Conservation (phyloP, 352 stramenopile genomes). For the Phytophthora citrophthora region DNA sequence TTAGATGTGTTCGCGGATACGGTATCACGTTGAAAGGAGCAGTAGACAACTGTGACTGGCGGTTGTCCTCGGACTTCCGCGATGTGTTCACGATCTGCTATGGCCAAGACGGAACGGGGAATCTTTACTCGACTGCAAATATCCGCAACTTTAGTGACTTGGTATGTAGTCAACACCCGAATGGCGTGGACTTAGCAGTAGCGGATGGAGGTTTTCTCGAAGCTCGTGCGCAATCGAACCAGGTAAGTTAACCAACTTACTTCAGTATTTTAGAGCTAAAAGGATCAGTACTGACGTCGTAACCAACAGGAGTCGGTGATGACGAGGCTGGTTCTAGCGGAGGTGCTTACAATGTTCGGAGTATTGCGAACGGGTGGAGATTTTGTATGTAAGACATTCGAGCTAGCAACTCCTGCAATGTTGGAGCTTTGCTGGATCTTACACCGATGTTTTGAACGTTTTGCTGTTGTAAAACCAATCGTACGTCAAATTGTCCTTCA, state of each 20-base stretch:
- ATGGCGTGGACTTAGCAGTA: slow-evolving; percentile 63
- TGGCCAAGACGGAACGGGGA: slow-evolving; percentile 70
- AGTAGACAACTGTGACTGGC: slow-evolving; percentile 57
- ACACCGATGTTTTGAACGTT: slow-evolving; percentile 60
- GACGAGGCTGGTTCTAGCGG: slow-evolving; percentile 63
- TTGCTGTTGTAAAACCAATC: slow-evolving; percentile 76
- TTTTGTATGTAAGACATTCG: slow-evolving; percentile 87
- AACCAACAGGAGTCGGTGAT: slow-evolving; percentile 65
- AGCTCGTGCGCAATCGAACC: slow-evolving; percentile 60
- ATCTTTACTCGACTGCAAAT: slow-evolving; percentile 70
- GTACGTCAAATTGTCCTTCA: slow-evolving; percentile 13
- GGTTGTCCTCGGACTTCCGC: slow-evolving; percentile 14
- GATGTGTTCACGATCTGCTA: slow-evolving; percentile 59
- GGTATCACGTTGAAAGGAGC: slow-evolving; percentile 72
- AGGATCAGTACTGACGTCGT: background rate
- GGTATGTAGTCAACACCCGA: slow-evolving; percentile 34
- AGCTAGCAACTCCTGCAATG: slow-evolving; percentile 66
- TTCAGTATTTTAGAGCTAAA: background rate
- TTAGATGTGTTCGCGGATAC: slow-evolving; percentile 41
- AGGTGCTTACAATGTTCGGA: slow-evolving; percentile 64
- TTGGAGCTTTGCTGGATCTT: slow-evolving; percentile 71
- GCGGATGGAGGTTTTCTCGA: slow-evolving; percentile 80
- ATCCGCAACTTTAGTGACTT: slow-evolving; percentile 57
- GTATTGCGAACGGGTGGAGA: slow-evolving; percentile 53
- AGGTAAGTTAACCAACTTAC: slow-evolving; percentile 40